Conservation (phyloP, 768 basidiomycete species). For the Asterophora lycoperdoides region DNA sequence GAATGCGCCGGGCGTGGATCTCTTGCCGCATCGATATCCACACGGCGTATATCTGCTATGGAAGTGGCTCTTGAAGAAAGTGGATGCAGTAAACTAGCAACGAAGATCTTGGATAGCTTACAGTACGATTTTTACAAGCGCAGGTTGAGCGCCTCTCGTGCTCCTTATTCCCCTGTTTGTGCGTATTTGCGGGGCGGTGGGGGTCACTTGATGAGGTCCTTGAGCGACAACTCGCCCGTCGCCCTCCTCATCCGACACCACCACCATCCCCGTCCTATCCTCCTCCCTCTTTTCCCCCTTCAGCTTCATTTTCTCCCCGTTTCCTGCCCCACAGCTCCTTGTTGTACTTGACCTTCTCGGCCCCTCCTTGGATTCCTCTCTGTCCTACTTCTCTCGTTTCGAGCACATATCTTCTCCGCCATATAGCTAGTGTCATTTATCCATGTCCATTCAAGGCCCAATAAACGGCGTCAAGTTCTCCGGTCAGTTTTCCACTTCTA, state of each 20-base stretch:
- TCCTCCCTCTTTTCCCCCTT: constrained; percentile 18
- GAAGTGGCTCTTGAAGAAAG: too few relatives aligned
- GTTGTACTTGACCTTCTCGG: constrained; percentile 6
- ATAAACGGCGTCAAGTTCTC: constrained; percentile 88
- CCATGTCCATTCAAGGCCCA: constrained; percentile 73
- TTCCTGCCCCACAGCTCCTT: constrained; percentile 3
- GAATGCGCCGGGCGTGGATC: too few relatives aligned
- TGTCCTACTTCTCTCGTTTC: constrained; percentile 10
- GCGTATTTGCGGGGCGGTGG: constrained; percentile 24
- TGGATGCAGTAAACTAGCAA: too few relatives aligned
- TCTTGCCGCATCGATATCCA: too few relatives aligned
- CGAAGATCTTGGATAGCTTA: too few relatives aligned
- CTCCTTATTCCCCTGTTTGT: constrained; percentile 26
- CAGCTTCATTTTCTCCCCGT: constrained; percentile 7
- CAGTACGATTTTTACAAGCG: too few relatives aligned
- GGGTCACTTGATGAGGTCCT: constrained; percentile 31
- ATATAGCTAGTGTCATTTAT: constrained; percentile 16
- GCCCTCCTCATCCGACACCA: constrained; percentile 14
- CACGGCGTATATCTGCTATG: too few relatives aligned
- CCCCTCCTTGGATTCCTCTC: constrained; percentile 13
- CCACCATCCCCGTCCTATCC: constrained; percentile 19
- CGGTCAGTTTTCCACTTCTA: constrained; percentile 47
- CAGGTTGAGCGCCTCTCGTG: background rate
- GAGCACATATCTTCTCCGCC: constrained; percentile 5
- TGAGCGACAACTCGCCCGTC: constrained; percentile 16